These are phyloP conservation scores for Cordyceps cicadae DNA, from an alignment of 2,329 filamentous ascomycete genomes.

Conservation along the genomic window DNA sequence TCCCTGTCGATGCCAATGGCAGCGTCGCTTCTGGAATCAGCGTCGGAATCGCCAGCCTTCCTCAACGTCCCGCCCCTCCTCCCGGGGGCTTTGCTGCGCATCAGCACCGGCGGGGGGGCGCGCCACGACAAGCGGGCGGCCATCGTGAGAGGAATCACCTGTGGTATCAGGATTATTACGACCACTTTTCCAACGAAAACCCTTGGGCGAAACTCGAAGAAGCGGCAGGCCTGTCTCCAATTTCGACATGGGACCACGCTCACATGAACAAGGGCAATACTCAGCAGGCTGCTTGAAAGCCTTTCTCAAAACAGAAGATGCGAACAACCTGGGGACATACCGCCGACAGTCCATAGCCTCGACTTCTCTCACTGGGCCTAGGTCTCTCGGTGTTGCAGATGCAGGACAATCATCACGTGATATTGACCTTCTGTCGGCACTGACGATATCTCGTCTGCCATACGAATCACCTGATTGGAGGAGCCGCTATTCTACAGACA, in stretches of 20 bases:
- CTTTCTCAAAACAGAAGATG: not conserved
- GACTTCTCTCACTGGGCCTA: not conserved
- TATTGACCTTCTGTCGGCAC: not conserved
- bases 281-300: not conserved
- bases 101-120: constrained; percentile 20
- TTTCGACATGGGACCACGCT: constrained; percentile 36
- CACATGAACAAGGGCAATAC: not conserved
- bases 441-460: not conserved
- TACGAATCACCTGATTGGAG: not conserved
- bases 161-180: constrained; percentile 63
- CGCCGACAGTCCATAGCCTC: not conserved
- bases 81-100: constrained; percentile 11
- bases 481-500: not conserved
- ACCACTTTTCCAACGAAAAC: constrained; percentile 61
- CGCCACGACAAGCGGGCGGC: constrained; percentile 11
- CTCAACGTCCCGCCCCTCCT: constrained; percentile 22
- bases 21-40: constrained; percentile 21
- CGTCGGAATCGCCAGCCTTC: constrained; percentile 26
- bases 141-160: constrained; percentile 19
- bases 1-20: not conserved
- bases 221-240: constrained; percentile 32
- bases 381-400: not conserved
- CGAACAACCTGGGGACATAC: not conserved
- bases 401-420: constrained; percentile 3
- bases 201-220: constrained; percentile 58